Evolutionary conservation across 305 asterid species (phyloP).

Genomic region (Fraxinus paxiana): DNA sequence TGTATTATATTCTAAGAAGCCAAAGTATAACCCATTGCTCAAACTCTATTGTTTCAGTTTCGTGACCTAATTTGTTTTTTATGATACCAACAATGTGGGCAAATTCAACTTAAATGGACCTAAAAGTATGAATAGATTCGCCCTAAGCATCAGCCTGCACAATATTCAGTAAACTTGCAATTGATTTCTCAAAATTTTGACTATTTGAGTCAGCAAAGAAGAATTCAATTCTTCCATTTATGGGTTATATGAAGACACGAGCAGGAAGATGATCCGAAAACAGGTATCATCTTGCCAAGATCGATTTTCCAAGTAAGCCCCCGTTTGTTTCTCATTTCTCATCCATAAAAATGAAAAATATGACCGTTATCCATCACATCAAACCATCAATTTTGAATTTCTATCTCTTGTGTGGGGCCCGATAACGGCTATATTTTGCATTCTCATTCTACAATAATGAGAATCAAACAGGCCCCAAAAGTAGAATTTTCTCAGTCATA

Average conservation of each 20-base stretch:
- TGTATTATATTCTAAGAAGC: background rate
- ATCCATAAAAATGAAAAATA: no score
- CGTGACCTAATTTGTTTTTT: conserved; percentile 10
- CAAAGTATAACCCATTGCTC: background rate
- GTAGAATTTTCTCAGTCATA: conserved; percentile 2
- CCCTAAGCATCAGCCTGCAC: conserved; percentile 14
- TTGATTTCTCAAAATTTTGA: conserved; percentile 16
- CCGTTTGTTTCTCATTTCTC: no score
- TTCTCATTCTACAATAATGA: no score
- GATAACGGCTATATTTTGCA: no score
- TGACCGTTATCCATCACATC: no score
- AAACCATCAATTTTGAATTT: no score
- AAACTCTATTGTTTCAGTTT: conserved; percentile 2
- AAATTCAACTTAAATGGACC: conserved; percentile 13
- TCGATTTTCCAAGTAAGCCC: background rate
- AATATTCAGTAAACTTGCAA: background rate
- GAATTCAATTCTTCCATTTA: conserved; percentile 4
- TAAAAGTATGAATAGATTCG: background rate
- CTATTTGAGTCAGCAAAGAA: conserved; percentile 4
- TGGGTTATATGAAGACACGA: background rate
- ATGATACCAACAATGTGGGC: background rate
- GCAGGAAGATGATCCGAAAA: background rate
- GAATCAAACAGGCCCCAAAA: background rate
- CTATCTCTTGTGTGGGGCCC: no score
- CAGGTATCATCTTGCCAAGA: background rate